phyloP scores from a whole-genome alignment of 345 rosid species.

The Ailanthus altissimus region DNA sequence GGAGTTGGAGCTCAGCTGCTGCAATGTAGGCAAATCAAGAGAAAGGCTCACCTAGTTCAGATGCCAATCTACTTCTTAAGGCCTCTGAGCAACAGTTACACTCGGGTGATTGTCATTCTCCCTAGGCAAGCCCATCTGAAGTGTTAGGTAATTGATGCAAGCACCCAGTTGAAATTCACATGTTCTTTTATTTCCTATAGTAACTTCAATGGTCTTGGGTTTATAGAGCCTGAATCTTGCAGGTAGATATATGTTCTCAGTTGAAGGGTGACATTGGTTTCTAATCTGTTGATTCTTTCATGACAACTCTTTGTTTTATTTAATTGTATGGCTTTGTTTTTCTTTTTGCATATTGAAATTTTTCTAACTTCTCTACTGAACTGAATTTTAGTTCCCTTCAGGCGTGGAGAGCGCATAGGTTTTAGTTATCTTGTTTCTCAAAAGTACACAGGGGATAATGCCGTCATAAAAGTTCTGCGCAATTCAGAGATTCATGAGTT shows the following conservation, averaged over 20 bases:
- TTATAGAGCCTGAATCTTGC: neutral
- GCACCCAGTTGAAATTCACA: constrained; percentile 1
- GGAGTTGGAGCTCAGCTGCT: constrained; percentile 1
- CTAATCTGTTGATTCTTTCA: neutral
- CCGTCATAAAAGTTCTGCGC: constrained; percentile 75
- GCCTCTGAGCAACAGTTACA: neutral
- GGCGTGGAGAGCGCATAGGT: constrained; percentile 92
- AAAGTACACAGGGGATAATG: constrained; percentile 88
- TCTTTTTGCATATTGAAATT: neutral
- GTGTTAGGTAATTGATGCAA: neutral
- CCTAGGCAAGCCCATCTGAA: neutral
- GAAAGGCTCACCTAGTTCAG: neutral
- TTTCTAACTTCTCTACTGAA: constrained; percentile 11
- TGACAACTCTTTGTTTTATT: neutral
- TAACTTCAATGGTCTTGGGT: neutral
- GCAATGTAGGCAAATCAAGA: neutral
- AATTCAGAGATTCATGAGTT: constrained; percentile 59
- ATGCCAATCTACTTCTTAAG: neutral
- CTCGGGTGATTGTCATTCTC: neutral
- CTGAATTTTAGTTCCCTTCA: constrained; percentile 73
- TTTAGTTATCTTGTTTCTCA: constrained; percentile 94
- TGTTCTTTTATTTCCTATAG: neutral
- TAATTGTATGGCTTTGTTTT: neutral
- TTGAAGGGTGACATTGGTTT: neutral
- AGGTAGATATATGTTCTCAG: neutral